These are phyloP conservation scores for Suhomyces xylopsoci DNA, from an alignment of 805 yeast genomes.

Conservation along the genomic window DNA sequence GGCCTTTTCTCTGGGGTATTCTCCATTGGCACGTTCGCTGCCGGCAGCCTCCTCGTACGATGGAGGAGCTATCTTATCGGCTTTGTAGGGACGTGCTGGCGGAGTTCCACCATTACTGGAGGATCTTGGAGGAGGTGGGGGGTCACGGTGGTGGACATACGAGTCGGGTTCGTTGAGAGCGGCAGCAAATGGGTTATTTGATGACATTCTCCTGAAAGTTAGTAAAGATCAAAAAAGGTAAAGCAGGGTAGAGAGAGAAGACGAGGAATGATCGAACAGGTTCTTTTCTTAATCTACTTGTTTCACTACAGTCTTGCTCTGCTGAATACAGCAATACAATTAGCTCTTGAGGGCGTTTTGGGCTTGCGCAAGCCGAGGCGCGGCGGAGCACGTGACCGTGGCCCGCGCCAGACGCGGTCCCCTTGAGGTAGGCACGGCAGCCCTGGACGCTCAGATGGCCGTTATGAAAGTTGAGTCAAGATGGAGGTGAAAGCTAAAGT, in stretches of 20 bases:
- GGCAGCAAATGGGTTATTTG: slow-evolving; percentile 55
- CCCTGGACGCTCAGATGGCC: neutral
- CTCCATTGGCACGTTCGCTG: slow-evolving; percentile 35
- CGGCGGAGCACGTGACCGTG: neutral
- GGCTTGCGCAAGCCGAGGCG: neutral
- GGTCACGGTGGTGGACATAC: slow-evolving; percentile 34
- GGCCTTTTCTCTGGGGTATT: slow-evolving; percentile 56
- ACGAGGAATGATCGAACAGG: neutral
- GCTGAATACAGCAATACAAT: neutral
- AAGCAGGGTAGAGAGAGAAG: neutral
- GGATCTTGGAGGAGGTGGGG: slow-evolving; percentile 33
- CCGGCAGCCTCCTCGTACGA: slow-evolving; percentile 70
- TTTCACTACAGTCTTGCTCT: neutral
- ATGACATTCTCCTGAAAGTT: slow-evolving; percentile 27
- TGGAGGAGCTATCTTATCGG: slow-evolving; percentile 48
- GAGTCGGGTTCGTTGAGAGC: slow-evolving; percentile 40
- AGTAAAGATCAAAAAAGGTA: neutral
- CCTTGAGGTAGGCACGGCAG: neutral
- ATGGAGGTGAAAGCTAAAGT: neutral
- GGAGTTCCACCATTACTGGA: slow-evolving; percentile 15
- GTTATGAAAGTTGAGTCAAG: neutral
- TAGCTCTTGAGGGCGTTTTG: neutral
- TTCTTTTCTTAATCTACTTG: neutral
- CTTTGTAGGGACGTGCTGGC: slow-evolving; percentile 16
- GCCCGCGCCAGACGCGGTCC: neutral